Evolutionary conservation across 192 early-diverging fungal species (phyloP).

Genomic region (Entrophospora sp.): DNA sequence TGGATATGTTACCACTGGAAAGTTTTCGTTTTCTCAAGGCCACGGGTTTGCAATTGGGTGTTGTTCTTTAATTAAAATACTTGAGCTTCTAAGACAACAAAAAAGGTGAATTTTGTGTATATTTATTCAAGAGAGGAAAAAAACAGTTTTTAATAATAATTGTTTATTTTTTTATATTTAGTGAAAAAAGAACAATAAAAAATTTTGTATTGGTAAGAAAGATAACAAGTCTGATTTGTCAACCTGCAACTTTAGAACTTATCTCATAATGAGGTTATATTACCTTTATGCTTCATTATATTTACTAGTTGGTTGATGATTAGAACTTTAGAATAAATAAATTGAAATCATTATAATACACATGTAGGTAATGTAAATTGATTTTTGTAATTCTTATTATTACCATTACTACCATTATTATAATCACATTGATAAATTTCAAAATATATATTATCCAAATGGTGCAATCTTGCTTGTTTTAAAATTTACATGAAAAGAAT

Average conservation of each 20-base stretch:
- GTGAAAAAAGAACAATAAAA: conserved; percentile 1
- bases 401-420: too few species aligned
- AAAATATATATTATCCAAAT: too few species aligned
- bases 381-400: too few species aligned
- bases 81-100: conserved; percentile 31
- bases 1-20: conserved; percentile 65
- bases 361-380: too few species aligned
- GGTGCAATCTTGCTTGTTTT: too few species aligned
- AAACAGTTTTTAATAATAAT: not conserved
- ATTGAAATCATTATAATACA: too few species aligned
- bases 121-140: not conserved
- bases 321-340: too few species aligned
- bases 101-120: conserved; percentile 20
- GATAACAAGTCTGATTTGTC: conserved; percentile 1
- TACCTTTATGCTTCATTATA: too few species aligned
- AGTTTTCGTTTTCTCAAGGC: conserved; percentile 55
- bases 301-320: too few species aligned
- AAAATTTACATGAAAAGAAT: too few species aligned
- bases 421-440: too few species aligned
- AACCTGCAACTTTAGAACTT: conserved; percentile 13
- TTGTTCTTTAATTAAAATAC: conserved; percentile 43
- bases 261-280: not conserved
- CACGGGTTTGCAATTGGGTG: conserved; percentile 55
- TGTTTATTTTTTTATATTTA: not conserved
- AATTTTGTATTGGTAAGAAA: conserved; percentile 17